Conservation (phyloP, 768 basidiomycete genomes). For the Podaxis sp. region DNA sequence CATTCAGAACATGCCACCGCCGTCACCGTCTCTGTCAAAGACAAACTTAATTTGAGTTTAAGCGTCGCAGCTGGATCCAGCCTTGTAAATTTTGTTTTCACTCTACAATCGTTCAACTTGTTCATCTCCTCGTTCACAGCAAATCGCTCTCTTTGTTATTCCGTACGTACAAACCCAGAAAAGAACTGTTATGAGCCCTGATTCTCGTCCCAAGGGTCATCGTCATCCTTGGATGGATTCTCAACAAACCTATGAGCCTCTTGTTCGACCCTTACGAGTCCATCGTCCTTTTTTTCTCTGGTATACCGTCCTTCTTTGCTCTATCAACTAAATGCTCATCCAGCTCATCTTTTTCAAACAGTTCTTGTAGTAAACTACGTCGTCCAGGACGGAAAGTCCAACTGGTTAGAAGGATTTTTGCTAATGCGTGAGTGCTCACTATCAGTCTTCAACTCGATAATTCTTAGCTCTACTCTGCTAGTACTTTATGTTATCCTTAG, state of each 20-base stretch:
- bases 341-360: slow-evolving; percentile 22
- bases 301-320: slow-evolving; percentile 21
- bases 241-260: slow-evolving; percentile 76
- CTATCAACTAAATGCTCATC: not conserved
- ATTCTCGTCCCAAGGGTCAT: slow-evolving; percentile 50
- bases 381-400: slow-evolving; percentile 77
- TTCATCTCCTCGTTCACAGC: slow-evolving; percentile 38
- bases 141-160: slow-evolving; percentile 84
- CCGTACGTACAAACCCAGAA: slow-evolving; percentile 46
- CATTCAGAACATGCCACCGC: slow-evolving; percentile 81
- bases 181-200: not conserved
- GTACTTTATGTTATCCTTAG: slow-evolving; percentile 72
- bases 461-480: slow-evolving; percentile 21
- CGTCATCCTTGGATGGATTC: slow-evolving; percentile 73
- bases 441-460: not conserved
- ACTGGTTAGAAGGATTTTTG: slow-evolving; percentile 77
- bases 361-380: slow-evolving; percentile 85
- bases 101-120: not conserved
- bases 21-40: slow-evolving; percentile 87
- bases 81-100: slow-evolving; percentile 48
- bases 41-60: slow-evolving; percentile 83
- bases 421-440: slow-evolving; percentile 33
- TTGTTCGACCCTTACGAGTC: slow-evolving; percentile 91
- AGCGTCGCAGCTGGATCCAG: slow-evolving; percentile 89
- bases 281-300: slow-evolving; percentile 50